Conservation (phyloP, 306 rosid genomes). For the Chamaecrista fasciculata region DNA sequence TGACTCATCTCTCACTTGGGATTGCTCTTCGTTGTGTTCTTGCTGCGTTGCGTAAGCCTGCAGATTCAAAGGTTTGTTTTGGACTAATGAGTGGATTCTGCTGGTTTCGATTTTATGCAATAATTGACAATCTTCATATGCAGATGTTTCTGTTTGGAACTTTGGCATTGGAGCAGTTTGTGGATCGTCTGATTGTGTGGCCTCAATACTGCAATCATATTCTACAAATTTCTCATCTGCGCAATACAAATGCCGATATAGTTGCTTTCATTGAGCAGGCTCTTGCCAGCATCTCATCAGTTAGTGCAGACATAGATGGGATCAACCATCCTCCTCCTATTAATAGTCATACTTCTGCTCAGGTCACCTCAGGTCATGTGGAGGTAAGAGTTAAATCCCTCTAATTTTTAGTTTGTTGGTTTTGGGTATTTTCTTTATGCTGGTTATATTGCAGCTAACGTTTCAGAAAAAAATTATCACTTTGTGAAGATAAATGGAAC, state of each 20-base stretch:
- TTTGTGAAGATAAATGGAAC: too few relatives aligned
- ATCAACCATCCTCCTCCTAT: slow-evolving; percentile 52
- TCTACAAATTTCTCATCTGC: slow-evolving; percentile 92
- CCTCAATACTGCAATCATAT: slow-evolving; percentile 99
- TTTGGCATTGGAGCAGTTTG: slow-evolving; percentile 94
- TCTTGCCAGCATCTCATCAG: slow-evolving; percentile 78
- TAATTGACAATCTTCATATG: slow-evolving; percentile 35
- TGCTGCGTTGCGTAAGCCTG: slow-evolving; percentile 98
- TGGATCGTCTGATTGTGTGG: slow-evolving; percentile 97
- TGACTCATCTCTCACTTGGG: slow-evolving; percentile 90
- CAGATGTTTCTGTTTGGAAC: slow-evolving; percentile 97
- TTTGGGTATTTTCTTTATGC: background rate
- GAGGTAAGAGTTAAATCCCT: slow-evolving; percentile 48
- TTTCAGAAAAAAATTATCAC: too few relatives aligned
- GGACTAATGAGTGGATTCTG: slow-evolving; percentile 15
- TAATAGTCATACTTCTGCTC: slow-evolving; percentile 55
- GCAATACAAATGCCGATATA: slow-evolving; percentile 72
- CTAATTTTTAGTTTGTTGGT: slow-evolving; percentile 9
- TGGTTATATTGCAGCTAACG: too few relatives aligned
- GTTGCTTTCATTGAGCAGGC: slow-evolving; percentile 86
- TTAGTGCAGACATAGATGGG: slow-evolving; percentile 74
- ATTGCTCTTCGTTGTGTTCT: slow-evolving; percentile 92
- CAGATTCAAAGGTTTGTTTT: slow-evolving; percentile 84
- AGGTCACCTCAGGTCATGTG: slow-evolving; percentile 54
- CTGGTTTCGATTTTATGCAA: slow-evolving; percentile 14